Evolutionary conservation across 179 eudicot species (phyloP), one percentile per base, ranked within the genome.

Genomic region (Spergularia azorica): DNA sequence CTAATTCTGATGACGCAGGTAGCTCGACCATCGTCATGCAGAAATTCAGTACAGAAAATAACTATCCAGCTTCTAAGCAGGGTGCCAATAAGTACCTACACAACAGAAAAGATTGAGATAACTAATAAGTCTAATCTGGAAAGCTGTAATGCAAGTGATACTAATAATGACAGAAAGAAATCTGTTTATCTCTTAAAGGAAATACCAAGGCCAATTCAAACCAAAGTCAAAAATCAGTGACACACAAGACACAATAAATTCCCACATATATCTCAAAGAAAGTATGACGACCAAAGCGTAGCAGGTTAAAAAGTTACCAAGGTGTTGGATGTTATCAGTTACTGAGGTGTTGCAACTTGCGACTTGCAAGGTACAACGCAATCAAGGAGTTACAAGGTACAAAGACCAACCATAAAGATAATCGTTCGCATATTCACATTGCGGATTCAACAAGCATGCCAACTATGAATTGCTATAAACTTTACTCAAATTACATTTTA

Each of bases 1-100:
- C 52, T 70, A 81, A 79, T 65, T 71, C 64, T 76, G 79, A 73
- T 81, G 74, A 41, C 60, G 51, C 64, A 72, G 46, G 12, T 12
- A 73, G 38, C 20, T 76, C 14, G 38, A 65, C 80, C 63, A 81
- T 80, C 82, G 76, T 82, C 43, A 55, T 63, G 71, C 61, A 73
- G 41, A 69, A 52, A n/a, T 18, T 52, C 67, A 61, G 70, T 38
- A 17, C 20, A 74, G 21, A 52, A 9, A 69, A 56, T 32, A 26
- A 61, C 55, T 15, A 54, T 63, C 63, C 56, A 73, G 73, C 62
- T 69, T 64, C n/a, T 48, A 66, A 21, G 76, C 74, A 67, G 38
- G 32, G 59, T 74, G 66, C 43, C 48, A 73, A 41, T 32, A 71
- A 43, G 38, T 20, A 73, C 74, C 84, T 81, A 63, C 21, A 72